Conservation (phyloP, 306 rosid species). For the Vigna unguiculata region DNA sequence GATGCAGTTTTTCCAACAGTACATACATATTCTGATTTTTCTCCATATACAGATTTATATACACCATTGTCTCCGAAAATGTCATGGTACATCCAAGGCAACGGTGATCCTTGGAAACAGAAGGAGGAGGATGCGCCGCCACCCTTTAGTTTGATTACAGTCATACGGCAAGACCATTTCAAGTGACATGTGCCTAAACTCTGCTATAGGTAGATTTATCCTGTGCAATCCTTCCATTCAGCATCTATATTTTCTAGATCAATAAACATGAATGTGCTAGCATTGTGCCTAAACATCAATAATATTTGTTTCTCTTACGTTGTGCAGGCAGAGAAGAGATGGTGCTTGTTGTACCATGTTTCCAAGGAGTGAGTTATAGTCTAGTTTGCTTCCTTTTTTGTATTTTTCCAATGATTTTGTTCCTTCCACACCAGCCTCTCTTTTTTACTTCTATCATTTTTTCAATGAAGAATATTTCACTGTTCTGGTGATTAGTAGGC, state of each 20-base stretch:
- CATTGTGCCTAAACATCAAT: background rate
- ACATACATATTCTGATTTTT: conserved; percentile 26
- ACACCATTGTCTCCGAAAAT: conserved; percentile 78
- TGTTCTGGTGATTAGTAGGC: conserved; percentile 35
- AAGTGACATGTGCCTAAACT: conserved; percentile 46
- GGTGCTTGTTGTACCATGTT: background rate
- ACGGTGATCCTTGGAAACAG: conserved; percentile 69
- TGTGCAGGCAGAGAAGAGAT: conserved; percentile 46
- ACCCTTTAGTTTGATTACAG: conserved; percentile 54
- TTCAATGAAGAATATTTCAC: conserved; percentile 10
- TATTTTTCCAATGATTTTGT: background rate
- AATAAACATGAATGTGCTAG: conserved; percentile 24
- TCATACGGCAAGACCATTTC: conserved; percentile 77
- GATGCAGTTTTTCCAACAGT: background rate
- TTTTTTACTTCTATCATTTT: background rate
- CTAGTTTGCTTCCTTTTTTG: background rate
- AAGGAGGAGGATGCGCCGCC: conserved; percentile 65
- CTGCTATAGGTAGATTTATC: conserved; percentile 21
- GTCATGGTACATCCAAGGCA: conserved; percentile 74
- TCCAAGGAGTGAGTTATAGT: too few relatives aligned
- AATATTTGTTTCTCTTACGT: background rate
- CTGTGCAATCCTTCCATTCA: conserved; percentile 2
- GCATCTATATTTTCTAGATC: background rate
- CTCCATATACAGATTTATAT: conserved; percentile 60
- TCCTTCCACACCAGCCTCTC: background rate